A percentile compares a stretch with the other conserved stretches of the same genome.
phyloP scores from a whole-genome alignment of 169 alveolate species.

The Eimeria necatrix region DNA sequence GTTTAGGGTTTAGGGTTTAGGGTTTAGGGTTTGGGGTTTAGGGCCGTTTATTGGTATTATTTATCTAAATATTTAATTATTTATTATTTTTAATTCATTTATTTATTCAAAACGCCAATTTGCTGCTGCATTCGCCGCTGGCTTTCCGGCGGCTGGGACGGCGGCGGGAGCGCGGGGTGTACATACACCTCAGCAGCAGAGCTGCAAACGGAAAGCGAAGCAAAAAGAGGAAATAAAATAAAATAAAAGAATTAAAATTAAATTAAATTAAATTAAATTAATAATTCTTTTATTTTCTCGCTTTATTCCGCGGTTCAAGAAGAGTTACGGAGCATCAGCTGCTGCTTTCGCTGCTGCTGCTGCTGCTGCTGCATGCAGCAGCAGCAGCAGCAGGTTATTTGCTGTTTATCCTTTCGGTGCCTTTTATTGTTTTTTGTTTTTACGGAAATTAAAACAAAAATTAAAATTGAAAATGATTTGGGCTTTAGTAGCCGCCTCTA shows the following conservation, averaged over 20 bases:
- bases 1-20: background rate
- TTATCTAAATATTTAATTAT: too few relatives aligned
- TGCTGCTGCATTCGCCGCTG: background rate
- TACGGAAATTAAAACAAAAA: too few relatives aligned
- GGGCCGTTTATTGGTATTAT: background rate
- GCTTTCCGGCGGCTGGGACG: too few relatives aligned
- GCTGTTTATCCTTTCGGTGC: background rate
- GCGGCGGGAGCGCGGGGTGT: too few relatives aligned
- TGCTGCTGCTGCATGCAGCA: constrained; percentile 22
- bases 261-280: too few relatives aligned
- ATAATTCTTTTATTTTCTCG: too few relatives aligned
- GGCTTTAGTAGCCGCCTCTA: background rate
- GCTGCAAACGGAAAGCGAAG: background rate
- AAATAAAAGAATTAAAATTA: background rate
- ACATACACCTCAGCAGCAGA: background rate
- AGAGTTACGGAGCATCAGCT: background rate
- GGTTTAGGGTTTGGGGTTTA: background rate
- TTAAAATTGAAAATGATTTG: background rate
- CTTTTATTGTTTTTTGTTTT: too few relatives aligned
- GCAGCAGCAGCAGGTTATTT: background rate
- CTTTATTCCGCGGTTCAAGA: too few relatives aligned
- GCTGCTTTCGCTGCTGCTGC: background rate
- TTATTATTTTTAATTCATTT: too few relatives aligned
- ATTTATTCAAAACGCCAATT: background rate
- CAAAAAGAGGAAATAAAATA: too few relatives aligned